Base-by-base conservation (phyloP, 1,284 basidiomycete genomes). In the Laetiporus sulphureus region DNA sequence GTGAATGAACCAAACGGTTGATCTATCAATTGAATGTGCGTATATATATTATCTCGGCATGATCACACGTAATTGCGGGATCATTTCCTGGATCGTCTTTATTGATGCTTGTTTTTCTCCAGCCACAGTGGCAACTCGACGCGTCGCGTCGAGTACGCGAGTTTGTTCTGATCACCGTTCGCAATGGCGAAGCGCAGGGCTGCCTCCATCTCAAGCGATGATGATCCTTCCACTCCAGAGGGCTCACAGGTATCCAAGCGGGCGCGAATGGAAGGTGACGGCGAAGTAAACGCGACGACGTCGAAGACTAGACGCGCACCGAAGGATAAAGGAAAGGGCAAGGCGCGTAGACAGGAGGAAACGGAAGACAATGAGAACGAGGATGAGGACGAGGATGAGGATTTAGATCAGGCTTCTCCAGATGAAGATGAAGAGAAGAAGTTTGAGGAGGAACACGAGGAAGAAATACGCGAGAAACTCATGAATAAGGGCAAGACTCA, bases 381-480 rank as follows among this genome's bases (percentile, higher is more conserved):
- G 16, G 54, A 57, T n/a, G 54, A 60, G 34, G 49, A 65, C 5
- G 65, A 68, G 2, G 61, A 66, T 1, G 64, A 67, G 10, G 54
- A 50, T 21, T 46, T 51, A n/a, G 50, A 54, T 27, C 46, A 61
- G 3, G 59, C 60, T 1, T 61, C 65, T 19, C 63, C 66, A 13
- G 63, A 70, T 42, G 68, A 72, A 43, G 68, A 69, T 30, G 71
- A 74, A 22, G 77, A 81, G 42, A 71, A 72, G 47, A 62, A 66
- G 49, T 82, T 85, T 46, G 80, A 83, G 53, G 66, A 73, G 44
- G 67, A 75, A 40, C 66, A 81, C 45, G 72, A 72, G 16, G 76
- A 75, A 38, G 64, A 62, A 32, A 69, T 87, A 43, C 71, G 75
- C 21, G 71, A 67, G 29, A 67, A 67, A 39, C 64, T 86, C 32